Percentiles rank a stretch among this genome's conserved stretches.
These are phyloP conservation scores for Quercus robur DNA, from an alignment of 306 rosid species.

Conservation along the genomic window DNA sequence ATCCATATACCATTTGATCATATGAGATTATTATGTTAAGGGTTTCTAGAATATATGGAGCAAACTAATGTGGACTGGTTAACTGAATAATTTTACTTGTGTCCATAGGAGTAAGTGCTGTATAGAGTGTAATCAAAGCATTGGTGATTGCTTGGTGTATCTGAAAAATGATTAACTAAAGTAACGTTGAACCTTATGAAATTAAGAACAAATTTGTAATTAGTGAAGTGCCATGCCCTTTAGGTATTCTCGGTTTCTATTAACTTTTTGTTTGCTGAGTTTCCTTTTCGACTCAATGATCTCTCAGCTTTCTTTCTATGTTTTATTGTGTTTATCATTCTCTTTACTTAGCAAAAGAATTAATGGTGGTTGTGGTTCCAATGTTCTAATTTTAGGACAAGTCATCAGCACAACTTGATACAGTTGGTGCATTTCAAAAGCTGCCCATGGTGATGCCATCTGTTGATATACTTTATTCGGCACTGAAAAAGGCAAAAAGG, in stretches of 20 bases:
- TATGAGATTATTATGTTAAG: background rate
- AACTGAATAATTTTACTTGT: background rate
- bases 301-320: background rate
- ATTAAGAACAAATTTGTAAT: background rate
- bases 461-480: conserved; percentile 75
- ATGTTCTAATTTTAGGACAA: conserved; percentile 46
- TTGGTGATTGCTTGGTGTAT: background rate
- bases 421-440: conserved; percentile 89
- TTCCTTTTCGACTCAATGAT: background rate
- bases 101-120: background rate
- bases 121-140: background rate
- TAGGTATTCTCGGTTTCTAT: background rate
- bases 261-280: background rate
- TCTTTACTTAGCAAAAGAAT: background rate
- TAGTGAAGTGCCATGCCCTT: background rate
- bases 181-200: background rate
- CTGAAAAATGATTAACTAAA: background rate
- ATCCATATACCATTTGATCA: background rate
- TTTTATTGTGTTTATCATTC: background rate
- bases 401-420: conserved; percentile 42
- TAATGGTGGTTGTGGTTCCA: conserved; percentile 3
- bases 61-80: background rate
- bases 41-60: background rate
- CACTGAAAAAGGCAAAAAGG: conserved; percentile 73
- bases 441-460: conserved; percentile 96